Percentiles rank a stretch among this genome's conserved stretches.
Evolutionary conservation across 2,329 filamentous ascomycete species (phyloP).

Genomic region (Mycocentrospora acerina): DNA sequence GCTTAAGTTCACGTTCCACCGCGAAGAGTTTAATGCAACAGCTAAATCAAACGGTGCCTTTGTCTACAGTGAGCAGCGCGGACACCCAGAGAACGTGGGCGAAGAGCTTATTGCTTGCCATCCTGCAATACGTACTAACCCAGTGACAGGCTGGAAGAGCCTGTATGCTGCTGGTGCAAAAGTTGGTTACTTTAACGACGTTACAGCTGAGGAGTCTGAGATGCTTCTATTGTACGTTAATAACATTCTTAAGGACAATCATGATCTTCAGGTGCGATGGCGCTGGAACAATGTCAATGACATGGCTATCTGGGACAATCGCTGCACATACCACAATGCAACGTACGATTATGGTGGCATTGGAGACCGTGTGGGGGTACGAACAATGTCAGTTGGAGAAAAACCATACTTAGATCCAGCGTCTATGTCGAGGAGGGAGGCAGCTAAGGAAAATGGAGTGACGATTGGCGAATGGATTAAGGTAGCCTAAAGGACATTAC

Average conservation of each 20-base stretch:
- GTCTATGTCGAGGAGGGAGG: conserved; percentile 51
- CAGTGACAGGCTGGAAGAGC: conserved; percentile 43
- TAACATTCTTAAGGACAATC: conserved; percentile 48
- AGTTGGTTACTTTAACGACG: conserved; percentile 46
- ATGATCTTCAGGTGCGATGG: conserved; percentile 54
- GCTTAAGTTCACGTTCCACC: conserved; percentile 50
- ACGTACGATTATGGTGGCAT: conserved; percentile 62
- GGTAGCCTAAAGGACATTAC: too few relatives aligned
- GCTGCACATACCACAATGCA: conserved; percentile 59
- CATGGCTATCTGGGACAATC: conserved; percentile 66
- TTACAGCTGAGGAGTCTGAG: conserved; percentile 47
- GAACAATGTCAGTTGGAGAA: conserved; percentile 60
- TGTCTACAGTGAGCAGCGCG: conserved; percentile 52
- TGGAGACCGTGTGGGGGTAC: conserved; percentile 56
- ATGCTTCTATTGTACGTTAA: conserved; percentile 48
- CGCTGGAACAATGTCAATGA: conserved; percentile 52
- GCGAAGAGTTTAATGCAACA: conserved; percentile 46
- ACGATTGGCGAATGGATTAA: too few relatives aligned
- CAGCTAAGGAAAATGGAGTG: too few relatives aligned
- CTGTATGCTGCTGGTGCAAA: conserved; percentile 51
- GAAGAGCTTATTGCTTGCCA: conserved; percentile 53
- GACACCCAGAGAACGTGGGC: conserved; percentile 58
- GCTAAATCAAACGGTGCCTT: conserved; percentile 44
- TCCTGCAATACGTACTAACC: conserved; percentile 57
- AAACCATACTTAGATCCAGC: conserved; percentile 57